Base-by-base conservation (phyloP, 2,329 filamentous ascomycete genomes). In the Fusarium tuaranense region DNA sequence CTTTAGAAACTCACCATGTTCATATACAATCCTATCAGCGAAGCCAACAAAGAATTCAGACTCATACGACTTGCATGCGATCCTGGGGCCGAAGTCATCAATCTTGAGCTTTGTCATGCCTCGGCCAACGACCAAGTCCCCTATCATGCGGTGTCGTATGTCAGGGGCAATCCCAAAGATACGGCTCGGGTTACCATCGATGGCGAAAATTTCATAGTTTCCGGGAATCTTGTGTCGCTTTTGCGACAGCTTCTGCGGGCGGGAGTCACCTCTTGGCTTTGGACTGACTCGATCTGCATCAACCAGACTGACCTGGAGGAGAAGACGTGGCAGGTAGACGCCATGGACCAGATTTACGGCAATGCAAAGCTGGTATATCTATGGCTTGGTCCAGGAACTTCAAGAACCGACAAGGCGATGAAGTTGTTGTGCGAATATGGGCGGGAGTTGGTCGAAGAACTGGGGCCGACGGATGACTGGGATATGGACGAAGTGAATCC, bases 241-340 rank as follows among this genome's bases (percentile, higher is more conserved):
- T 66, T 79, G 2, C 10, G 41, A 22, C 76, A 75, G 30, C 70
- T 78, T 1, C 18, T 12, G 1, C 7, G 58, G 0, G 18, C 65
- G 6, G 48, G 51, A 0, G 44, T 67, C 38, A 34, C 22, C 4
- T 63, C 65, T 7, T 76, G 70, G 74, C 57, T 79, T 2, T 80
- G 78, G 77, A 44, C 75, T 7, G 78, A 78, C 55, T 68, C 70
- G 1, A 67, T 78, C 36, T 77, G 76, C 30, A 76, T 79, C 32
- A 48, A 73, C 9, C 78, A 79, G 62, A 14, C 62, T 0, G 55
- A 78, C 38, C 2, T 65, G 2, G 39, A 57, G 2, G 78, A 80
- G 39, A 78, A 78, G 46, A 71, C 9, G 7, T 67, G 55, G 12
- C 72, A 76, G 53, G 70, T 79, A 12, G 32, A 51, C 9, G 22